Base-by-base conservation (phyloP, 768 basidiomycete species). In the Hygrocybe coccinea region DNA sequence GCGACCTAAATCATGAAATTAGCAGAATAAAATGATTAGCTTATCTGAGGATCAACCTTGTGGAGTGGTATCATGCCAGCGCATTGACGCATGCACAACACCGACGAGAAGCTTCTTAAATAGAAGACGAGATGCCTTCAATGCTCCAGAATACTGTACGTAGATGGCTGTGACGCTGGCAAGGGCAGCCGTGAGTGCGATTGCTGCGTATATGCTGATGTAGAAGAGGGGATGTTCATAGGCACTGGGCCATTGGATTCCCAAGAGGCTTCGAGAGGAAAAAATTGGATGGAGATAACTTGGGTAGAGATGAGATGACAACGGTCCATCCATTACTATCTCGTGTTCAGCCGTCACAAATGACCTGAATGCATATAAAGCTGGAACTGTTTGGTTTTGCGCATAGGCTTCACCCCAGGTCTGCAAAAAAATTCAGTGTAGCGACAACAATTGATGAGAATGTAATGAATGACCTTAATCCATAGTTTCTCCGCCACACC, bases 51-150 rank as follows among this genome's bases (percentile, higher is more conserved):
- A 51, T 56, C 35, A 62, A 76, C 89, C 89, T 69, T 87, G 83
- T 1, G 91, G 91, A 0, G 91, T 92, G 0, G 86, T 84, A 64
- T 92, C 89, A 64, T 86, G 85, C 77, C 87, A 90, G 52, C 90
- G 78, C 78, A 93, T 91, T 5, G 91, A 91, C 7, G 91, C 89
- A 12, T 83, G 77, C 15, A 91, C 84, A 9, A 94, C 87, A 0
- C 80, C 80, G 6, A 76, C 79, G 51, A 93, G 70, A 36, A 94
- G 70, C 50, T 77, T 74, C 60, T 68, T 72, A 65, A 79, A 79
- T 15, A 80, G 67, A 25, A 67, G 66, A 5, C 76, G 62, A 11
- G 78, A 79, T 11, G 79, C 79, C 50, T 76, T 72, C 43, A 80
- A 64, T 3, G 82, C 81, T 34, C 85, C 87, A 0, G 80, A 82